Conservation (phyloP, 2,329 filamentous ascomycete species). For the Colletotrichum theobromicola region DNA sequence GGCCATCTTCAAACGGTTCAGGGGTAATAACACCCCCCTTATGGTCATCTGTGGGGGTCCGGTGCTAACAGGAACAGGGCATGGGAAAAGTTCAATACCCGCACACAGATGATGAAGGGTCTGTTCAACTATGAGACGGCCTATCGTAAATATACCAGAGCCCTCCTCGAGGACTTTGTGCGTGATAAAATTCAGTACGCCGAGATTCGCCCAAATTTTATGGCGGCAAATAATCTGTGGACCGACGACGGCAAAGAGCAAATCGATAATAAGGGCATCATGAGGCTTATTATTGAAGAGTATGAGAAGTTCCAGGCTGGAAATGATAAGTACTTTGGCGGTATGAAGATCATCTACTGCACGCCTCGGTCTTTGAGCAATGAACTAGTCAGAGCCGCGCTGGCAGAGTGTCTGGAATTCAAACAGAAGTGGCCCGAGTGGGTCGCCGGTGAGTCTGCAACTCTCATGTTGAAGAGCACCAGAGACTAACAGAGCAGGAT, state of each 20-base stretch:
- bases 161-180: conserved; percentile 66
- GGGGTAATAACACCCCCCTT: conserved; percentile 54
- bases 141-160: conserved; percentile 64
- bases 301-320: conserved; percentile 52
- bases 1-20: conserved; percentile 51
- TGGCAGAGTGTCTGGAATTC: conserved; percentile 66
- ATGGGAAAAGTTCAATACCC: conserved; percentile 69
- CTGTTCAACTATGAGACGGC: conserved; percentile 71
- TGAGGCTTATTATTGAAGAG: conserved; percentile 63
- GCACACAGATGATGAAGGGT: conserved; percentile 76
- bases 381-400: conserved; percentile 51
- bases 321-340: conserved; percentile 55
- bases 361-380: conserved; percentile 66
- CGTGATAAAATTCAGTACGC: conserved; percentile 73
- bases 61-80: conserved; percentile 40
- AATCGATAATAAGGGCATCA: conserved; percentile 63
- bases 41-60: neutral
- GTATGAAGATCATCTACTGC: conserved; percentile 75
- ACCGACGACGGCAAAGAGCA: conserved; percentile 57
- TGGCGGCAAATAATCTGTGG: conserved; percentile 67
- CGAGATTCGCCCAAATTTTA: conserved; percentile 73
- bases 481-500: conserved; percentile 48
- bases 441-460: conserved; percentile 63
- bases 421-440: conserved; percentile 61
- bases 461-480: neutral